Evolutionary conservation across 768 basidiomycete species (phyloP).

Genomic region (Kwoniella sp.): DNA sequence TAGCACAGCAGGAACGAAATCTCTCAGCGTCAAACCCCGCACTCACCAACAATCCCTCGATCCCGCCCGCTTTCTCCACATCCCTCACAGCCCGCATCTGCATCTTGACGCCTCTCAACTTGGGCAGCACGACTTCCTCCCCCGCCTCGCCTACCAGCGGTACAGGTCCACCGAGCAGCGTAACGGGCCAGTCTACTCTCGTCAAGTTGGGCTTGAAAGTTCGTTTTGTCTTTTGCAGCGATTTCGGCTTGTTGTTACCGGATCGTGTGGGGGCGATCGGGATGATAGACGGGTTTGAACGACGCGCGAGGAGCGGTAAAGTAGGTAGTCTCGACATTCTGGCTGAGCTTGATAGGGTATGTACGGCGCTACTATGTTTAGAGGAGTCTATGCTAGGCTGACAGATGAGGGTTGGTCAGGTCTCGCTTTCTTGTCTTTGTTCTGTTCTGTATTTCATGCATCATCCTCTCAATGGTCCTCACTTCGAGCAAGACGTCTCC

Average conservation of each 20-base stretch:
- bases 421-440: background rate
- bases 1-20: too few relatives aligned
- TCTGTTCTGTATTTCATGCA: background rate
- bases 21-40: too few relatives aligned
- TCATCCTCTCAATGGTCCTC: background rate
- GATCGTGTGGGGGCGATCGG: conserved; percentile 42
- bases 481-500: background rate
- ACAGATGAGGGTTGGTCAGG: background rate
- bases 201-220: conserved; percentile 49
- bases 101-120: conserved; percentile 51
- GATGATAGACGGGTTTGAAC: conserved; percentile 50
- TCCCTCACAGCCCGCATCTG: conserved; percentile 44
- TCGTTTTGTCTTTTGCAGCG: conserved; percentile 52
- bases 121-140: background rate
- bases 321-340: conserved; percentile 20
- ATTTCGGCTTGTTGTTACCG: conserved; percentile 55
- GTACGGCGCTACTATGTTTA: background rate
- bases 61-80: conserved; percentile 54
- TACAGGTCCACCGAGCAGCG: conserved; percentile 8
- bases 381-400: background rate
- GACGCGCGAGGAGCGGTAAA: conserved; percentile 25
- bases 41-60: conserved; percentile 54
- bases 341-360: background rate
- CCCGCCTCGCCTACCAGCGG: background rate
- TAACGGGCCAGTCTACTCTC: conserved; percentile 41